Evolutionary conservation across 208 protist genomes (phyloP).

Genomic region (Sergeia podlipaevii): DNA sequence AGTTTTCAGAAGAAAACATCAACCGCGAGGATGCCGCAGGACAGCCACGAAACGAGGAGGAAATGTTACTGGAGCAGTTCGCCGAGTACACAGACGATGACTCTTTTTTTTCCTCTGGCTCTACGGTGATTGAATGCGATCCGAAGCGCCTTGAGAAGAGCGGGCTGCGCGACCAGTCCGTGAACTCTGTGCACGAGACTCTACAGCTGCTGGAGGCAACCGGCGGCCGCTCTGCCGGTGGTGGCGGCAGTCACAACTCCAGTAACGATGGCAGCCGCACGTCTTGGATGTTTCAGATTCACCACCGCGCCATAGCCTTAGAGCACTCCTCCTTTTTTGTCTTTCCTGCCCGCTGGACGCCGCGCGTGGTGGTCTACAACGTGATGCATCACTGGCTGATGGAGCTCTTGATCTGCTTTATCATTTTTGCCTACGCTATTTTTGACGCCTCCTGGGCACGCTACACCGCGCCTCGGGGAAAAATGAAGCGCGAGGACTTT

Average conservation of each 20-base stretch:
- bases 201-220: slow-evolving; percentile 50
- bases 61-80: slow-evolving; percentile 78
- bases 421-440: slow-evolving; percentile 82
- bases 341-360: slow-evolving; percentile 74
- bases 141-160: slow-evolving; percentile 50
- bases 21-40: slow-evolving; percentile 18
- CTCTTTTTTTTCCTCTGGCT: slow-evolving; percentile 79
- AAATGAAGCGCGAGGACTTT: slow-evolving; percentile 50
- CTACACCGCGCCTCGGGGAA: slow-evolving; percentile 26
- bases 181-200: slow-evolving; percentile 64
- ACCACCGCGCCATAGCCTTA: slow-evolving; percentile 69
- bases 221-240: slow-evolving; percentile 52
- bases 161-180: slow-evolving; percentile 31
- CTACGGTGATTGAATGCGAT: slow-evolving; percentile 53
- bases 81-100: slow-evolving; percentile 92
- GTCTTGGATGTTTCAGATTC: slow-evolving; percentile 77
- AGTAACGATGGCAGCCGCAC: slow-evolving; percentile 37
- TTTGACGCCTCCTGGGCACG: slow-evolving; percentile 82
- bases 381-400: slow-evolving; percentile 87
- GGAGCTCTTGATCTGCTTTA: slow-evolving; percentile 66
- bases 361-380: slow-evolving; percentile 89
- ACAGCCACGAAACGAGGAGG: slow-evolving; percentile 65
- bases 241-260: slow-evolving; percentile 36
- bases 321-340: slow-evolving; percentile 84
- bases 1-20: slow-evolving; percentile 35